Percentiles rank a stretch among this genome's conserved stretches.
Conservation (phyloP, 2,329 filamentous ascomycete genomes). For the Aspergillus sp. region DNA sequence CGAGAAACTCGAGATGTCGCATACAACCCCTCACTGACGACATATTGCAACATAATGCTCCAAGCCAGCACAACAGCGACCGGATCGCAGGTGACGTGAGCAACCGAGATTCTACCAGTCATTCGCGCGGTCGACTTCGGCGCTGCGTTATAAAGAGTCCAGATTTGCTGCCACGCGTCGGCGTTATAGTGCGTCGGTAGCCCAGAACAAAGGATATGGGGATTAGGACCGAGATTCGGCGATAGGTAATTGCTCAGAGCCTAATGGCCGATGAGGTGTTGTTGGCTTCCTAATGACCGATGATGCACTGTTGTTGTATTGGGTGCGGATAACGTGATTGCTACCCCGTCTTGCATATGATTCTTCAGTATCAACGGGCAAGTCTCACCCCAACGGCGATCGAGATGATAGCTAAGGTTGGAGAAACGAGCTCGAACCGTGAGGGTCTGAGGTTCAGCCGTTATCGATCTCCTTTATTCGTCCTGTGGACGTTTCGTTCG, state of each 20-base stretch:
- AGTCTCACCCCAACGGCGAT: background rate
- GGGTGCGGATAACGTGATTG: background rate
- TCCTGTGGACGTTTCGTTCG: no score
- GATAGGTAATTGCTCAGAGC: background rate
- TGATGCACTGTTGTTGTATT: background rate
- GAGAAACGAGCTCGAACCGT: no score
- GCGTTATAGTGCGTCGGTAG: background rate
- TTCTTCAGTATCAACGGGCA: background rate
- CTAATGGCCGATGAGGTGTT: background rate
- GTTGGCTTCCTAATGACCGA: background rate
- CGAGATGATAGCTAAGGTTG: background rate
- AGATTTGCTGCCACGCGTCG: background rate
- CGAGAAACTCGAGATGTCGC: background rate
- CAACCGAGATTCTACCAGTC: background rate
- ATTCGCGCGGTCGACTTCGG: background rate
- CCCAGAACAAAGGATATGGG: background rate
- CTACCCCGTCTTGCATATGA: background rate
- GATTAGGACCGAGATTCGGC: background rate
- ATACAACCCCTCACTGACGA: constrained; percentile 13
- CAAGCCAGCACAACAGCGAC: background rate
- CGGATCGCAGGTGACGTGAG: background rate
- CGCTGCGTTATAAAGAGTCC: background rate
- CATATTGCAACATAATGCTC: constrained; percentile 13
- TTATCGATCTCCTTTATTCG: no score
- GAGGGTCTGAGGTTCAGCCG: no score